phyloP scores from a whole-genome alignment of 768 basidiomycete genomes.

The Hygrophorus pudorinus region DNA sequence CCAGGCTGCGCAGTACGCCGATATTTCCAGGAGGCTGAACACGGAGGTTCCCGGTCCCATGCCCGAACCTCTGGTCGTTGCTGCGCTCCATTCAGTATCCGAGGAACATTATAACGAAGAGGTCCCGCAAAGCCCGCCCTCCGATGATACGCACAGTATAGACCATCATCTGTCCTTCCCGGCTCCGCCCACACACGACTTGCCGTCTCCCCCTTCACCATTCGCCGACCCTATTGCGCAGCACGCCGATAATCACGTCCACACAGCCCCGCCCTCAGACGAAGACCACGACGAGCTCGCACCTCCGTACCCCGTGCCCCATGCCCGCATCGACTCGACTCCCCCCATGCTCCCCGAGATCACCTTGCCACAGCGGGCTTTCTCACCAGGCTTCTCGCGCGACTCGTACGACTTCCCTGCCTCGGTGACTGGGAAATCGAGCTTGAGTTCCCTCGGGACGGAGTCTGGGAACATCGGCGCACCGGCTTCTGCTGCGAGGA shows the following conservation, averaged over 20 bases:
- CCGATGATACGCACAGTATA: too few relatives aligned
- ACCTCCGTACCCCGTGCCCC: conserved; percentile 17
- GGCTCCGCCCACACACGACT: neutral
- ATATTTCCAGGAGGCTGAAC: conserved; percentile 52
- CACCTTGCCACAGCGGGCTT: conserved; percentile 19
- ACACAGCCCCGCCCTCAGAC: too few relatives aligned
- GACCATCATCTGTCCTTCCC: neutral
- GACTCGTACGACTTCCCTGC: neutral
- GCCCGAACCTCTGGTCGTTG: neutral
- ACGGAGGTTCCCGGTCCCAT: conserved; percentile 21
- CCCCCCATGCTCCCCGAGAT: conserved; percentile 35
- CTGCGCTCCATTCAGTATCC: neutral
- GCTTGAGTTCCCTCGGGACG: neutral
- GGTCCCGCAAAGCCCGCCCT: neutral
- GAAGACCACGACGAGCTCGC: conserved; percentile 12
- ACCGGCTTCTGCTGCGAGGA: neutral
- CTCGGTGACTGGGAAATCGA: conserved; percentile 10
- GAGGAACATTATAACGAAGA: neutral
- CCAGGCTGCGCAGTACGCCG: conserved; percentile 68
- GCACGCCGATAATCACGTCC: conserved; percentile 1
- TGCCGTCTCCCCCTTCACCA: conserved; percentile 12
- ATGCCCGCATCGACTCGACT: conserved; percentile 21
- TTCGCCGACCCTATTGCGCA: conserved; percentile 20
- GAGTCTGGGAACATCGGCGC: neutral
- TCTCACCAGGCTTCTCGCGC: conserved; percentile 15